These are phyloP conservation scores for Kregervanrija pseudodelftensis DNA, from an alignment of 805 yeast genomes.

Conservation along the genomic window DNA sequence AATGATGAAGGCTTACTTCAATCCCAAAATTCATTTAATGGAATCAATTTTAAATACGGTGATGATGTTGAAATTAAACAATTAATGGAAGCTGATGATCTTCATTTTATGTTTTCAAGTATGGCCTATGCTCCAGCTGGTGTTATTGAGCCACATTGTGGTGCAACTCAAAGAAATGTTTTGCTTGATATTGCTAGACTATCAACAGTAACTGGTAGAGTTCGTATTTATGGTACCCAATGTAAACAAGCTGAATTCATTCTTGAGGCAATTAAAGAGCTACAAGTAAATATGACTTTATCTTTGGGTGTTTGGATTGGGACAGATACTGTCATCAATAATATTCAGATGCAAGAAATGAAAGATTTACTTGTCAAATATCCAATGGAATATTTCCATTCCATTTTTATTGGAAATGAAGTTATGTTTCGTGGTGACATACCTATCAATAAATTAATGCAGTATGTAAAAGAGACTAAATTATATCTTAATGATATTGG, in stretches of 20 bases:
- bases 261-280: constrained; percentile 43
- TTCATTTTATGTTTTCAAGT: constrained; percentile 43
- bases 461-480: constrained; percentile 37
- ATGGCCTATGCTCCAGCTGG: constrained; percentile 53
- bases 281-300: constrained; percentile 48
- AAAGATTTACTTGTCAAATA: constrained; percentile 33
- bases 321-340: constrained; percentile 35
- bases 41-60: constrained; percentile 28
- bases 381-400: constrained; percentile 41
- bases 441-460: constrained; percentile 29
- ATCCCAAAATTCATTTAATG: constrained; percentile 15
- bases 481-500: constrained; percentile 28
- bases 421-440: constrained; percentile 49
- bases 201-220: constrained; percentile 50
- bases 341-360: constrained; percentile 39
- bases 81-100: constrained; percentile 29
- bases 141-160: constrained; percentile 47
- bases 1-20: background rate
- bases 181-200: constrained; percentile 49
- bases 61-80: constrained; percentile 29
- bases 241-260: constrained; percentile 50
- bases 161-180: constrained; percentile 39
- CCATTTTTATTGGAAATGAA: constrained; percentile 57
- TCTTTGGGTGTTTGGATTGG: constrained; percentile 63
- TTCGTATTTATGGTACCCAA: constrained; percentile 55